Percentiles rank a stretch among this genome's conserved stretches.
These are phyloP conservation scores for Microbotryomycetes sp. DNA, from an alignment of 1,284 basidiomycete genomes.

Conservation along the genomic window DNA sequence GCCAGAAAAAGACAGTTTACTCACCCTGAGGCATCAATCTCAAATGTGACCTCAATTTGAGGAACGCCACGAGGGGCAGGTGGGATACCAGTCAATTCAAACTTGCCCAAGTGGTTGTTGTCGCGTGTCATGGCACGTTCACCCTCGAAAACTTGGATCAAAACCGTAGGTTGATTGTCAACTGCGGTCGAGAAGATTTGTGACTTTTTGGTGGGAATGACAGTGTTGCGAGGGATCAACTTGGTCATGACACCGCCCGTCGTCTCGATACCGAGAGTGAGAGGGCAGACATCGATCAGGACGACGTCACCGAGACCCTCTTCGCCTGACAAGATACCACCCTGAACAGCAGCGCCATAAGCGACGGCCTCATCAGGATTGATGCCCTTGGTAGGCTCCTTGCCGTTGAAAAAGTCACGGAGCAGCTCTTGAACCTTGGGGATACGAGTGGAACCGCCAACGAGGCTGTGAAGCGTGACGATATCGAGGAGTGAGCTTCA, in stretches of 20 bases:
- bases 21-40: conserved; percentile 60
- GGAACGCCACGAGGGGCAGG: conserved; percentile 92
- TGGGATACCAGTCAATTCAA: conserved; percentile 86
- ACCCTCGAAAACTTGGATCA: conserved; percentile 99
- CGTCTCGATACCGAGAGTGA: conserved; percentile 97
- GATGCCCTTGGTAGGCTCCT: conserved; percentile 68
- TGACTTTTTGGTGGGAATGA: conserved; percentile 94
- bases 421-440: conserved; percentile 96
- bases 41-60: conserved; percentile 90
- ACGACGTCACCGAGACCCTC: conserved; percentile 92
- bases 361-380: conserved; percentile 99
- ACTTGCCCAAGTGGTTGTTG: conserved; percentile 96
- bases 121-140: conserved; percentile 99
- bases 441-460: conserved; percentile 97
- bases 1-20: not conserved
- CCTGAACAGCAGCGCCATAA: conserved; percentile 95
- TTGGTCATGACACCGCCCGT: conserved; percentile 98
- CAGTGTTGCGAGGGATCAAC: conserved; percentile 92
- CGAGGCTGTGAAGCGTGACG: conserved; percentile 51
- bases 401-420: conserved; percentile 82
- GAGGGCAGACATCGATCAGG: conserved; percentile 90
- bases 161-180: conserved; percentile 92
- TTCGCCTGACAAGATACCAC: conserved; percentile 97
- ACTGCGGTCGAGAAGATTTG: conserved; percentile 97
- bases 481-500: conserved; percentile 10